Evolutionary conservation across 2,329 filamentous ascomycete species (phyloP).

Genomic region (Rutstroemia sp.): DNA sequence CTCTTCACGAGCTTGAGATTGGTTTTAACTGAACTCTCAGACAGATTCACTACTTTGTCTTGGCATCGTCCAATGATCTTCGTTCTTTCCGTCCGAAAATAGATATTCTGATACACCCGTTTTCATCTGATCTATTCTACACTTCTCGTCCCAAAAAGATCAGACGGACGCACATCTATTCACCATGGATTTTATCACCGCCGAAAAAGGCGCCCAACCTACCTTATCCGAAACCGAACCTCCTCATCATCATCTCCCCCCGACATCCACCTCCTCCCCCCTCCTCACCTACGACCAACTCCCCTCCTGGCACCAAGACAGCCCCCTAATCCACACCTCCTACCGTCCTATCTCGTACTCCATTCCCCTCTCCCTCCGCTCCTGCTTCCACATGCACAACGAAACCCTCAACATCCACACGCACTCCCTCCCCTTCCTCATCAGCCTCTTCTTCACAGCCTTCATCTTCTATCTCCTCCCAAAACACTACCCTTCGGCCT

Average conservation of each 20-base stretch:
- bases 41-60: no score
- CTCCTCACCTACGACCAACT: conserved; percentile 4
- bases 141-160: no score
- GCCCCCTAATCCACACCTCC: neutral
- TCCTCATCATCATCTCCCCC: neutral
- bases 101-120: no score
- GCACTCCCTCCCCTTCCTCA: neutral
- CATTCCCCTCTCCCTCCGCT: neutral
- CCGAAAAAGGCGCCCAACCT: neutral
- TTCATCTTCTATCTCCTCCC: conserved; percentile 1
- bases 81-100: no score
- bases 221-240: no score
- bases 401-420: conserved; percentile 7
- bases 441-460: neutral
- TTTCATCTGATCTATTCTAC: no score
- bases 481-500: neutral
- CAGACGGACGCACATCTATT: no score
- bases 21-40: no score
- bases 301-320: conserved; percentile 4
- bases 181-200: neutral
- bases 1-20: no score
- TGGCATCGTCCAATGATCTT: no score
- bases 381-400: neutral
- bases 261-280: neutral
- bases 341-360: conserved; percentile 2